A percentile compares a stretch with the other conserved stretches of the same genome.
phyloP scores from a whole-genome alignment of 2,329 filamentous ascomycete species.

The Nothopassalora personata region DNA sequence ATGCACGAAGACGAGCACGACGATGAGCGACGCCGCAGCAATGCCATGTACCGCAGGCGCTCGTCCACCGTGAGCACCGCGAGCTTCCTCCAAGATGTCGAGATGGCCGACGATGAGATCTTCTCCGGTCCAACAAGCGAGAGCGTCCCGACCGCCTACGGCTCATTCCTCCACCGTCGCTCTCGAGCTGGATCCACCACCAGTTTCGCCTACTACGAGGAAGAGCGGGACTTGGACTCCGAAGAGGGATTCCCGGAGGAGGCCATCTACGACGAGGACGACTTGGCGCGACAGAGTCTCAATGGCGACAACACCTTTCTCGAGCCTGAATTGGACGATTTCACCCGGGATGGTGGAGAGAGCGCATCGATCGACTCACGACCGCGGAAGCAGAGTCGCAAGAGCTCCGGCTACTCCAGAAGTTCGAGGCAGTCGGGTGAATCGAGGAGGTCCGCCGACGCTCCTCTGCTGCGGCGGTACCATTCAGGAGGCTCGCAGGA shows the following conservation, averaged over 20 bases:
- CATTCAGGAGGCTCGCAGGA: slow-evolving; percentile 65
- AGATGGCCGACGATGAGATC: slow-evolving; percentile 95
- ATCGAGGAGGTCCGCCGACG: slow-evolving; percentile 32
- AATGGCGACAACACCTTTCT: slow-evolving; percentile 32
- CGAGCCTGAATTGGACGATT: slow-evolving; percentile 32
- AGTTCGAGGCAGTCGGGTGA: slow-evolving; percentile 50
- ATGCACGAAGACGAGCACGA: slow-evolving; percentile 21
- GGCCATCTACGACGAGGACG: slow-evolving; percentile 42
- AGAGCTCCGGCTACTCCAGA: slow-evolving; percentile 26
- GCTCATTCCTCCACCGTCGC: slow-evolving; percentile 84
- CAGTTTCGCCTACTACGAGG: slow-evolving; percentile 82
- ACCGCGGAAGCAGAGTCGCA: slow-evolving; percentile 37
- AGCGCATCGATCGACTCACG: slow-evolving; percentile 20
- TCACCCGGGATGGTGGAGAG: slow-evolving; percentile 3
- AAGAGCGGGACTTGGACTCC: slow-evolving; percentile 55
- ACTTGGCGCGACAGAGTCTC: slow-evolving; percentile 38
- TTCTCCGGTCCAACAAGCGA: slow-evolving; percentile 92
- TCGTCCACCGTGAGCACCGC: slow-evolving; percentile 63
- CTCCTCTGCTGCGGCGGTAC: slow-evolving; percentile 63
- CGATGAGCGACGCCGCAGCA: slow-evolving; percentile 16
- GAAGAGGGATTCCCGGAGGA: slow-evolving; percentile 49
- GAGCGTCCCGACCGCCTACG: slow-evolving; percentile 88
- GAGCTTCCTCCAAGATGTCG: slow-evolving; percentile 81
- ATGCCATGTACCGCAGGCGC: slow-evolving; percentile 51
- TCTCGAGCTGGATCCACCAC: slow-evolving; percentile 74